A percentile compares a stretch with the other conserved stretches of the same genome.
Conservation (phyloP, 192 early-diverging fungal genomes). For the Chytriomyces hyalinus region DNA sequence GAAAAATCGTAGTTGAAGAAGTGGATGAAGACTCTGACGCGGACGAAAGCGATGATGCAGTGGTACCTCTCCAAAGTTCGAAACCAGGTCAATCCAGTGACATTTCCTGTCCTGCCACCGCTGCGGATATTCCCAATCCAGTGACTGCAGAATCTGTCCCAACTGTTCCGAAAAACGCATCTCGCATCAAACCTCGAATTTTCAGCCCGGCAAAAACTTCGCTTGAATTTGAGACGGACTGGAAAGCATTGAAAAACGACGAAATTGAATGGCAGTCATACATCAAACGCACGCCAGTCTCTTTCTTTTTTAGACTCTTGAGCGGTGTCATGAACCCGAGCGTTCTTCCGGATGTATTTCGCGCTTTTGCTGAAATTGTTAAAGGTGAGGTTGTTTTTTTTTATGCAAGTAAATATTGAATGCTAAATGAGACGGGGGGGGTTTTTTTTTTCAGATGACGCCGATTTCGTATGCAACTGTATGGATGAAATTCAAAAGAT, state of each 20-base stretch:
- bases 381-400: conserved; percentile 10
- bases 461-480: background rate
- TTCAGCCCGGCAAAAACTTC: background rate
- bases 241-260: conserved; percentile 13
- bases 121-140: background rate
- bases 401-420: background rate
- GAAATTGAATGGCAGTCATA: conserved; percentile 1
- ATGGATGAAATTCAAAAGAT: conserved; percentile 20
- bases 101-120: background rate
- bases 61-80: background rate
- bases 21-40: conserved; percentile 31
- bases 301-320: conserved; percentile 8
- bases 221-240: conserved; percentile 22
- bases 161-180: background rate
- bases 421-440: background rate
- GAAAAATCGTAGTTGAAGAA: conserved; percentile 26
- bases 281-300: background rate
- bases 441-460: background rate
- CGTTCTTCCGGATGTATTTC: conserved; percentile 20
- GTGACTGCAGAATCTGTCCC: background rate
- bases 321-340: conserved; percentile 17
- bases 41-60: conserved; percentile 1
- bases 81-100: background rate
- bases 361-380: background rate
- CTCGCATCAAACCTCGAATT: background rate